Conservation (phyloP, 768 basidiomycete genomes). For the Macrolepiota albuminosa region DNA sequence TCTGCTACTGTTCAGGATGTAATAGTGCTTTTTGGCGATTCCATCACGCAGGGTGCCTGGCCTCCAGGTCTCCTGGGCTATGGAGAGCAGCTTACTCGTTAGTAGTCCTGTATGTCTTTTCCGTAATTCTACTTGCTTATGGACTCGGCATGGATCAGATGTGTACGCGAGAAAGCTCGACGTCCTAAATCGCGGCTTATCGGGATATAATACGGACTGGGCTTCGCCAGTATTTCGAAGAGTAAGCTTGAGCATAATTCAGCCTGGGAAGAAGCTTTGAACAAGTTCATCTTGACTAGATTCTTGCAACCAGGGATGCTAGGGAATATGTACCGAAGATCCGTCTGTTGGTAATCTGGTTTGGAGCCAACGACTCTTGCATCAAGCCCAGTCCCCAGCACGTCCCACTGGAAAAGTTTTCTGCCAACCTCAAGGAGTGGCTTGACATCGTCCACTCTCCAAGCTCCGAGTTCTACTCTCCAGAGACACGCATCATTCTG, state of each 20-base stretch:
- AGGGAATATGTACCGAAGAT: slow-evolving; percentile 50
- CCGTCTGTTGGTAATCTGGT: slow-evolving; percentile 81
- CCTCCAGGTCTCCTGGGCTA: slow-evolving; percentile 49
- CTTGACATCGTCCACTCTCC: slow-evolving; percentile 59
- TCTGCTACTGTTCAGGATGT: slow-evolving; percentile 54
- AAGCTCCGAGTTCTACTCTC: slow-evolving; percentile 60
- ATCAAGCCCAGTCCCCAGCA: slow-evolving; percentile 64
- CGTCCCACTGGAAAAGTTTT: slow-evolving; percentile 66
- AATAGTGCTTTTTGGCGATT: slow-evolving; percentile 79
- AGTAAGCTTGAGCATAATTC: slow-evolving; percentile 31
- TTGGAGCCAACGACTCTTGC: slow-evolving; percentile 85
- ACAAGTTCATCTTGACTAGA: slow-evolving; percentile 28
- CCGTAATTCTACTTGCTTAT: not conserved
- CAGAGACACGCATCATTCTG: slow-evolving; percentile 69
- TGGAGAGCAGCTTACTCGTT: slow-evolving; percentile 63
- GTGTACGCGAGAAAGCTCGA: slow-evolving; percentile 78
- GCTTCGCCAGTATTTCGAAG: slow-evolving; percentile 74
- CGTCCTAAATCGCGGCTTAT: slow-evolving; percentile 79
- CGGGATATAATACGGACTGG: slow-evolving; percentile 89
- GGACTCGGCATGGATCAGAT: slow-evolving; percentile 34
- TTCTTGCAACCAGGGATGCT: slow-evolving; percentile 50
- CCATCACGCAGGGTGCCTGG: slow-evolving; percentile 71
- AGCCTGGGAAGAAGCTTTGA: not conserved
- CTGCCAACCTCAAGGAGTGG: slow-evolving; percentile 57
- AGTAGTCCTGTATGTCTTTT: slow-evolving; percentile 18